A percentile compares a stretch with the other conserved stretches of the same genome.
Evolutionary conservation across 1,284 basidiomycete genomes (phyloP).

Genomic region (Rhodotorula mucilaginosa): DNA sequence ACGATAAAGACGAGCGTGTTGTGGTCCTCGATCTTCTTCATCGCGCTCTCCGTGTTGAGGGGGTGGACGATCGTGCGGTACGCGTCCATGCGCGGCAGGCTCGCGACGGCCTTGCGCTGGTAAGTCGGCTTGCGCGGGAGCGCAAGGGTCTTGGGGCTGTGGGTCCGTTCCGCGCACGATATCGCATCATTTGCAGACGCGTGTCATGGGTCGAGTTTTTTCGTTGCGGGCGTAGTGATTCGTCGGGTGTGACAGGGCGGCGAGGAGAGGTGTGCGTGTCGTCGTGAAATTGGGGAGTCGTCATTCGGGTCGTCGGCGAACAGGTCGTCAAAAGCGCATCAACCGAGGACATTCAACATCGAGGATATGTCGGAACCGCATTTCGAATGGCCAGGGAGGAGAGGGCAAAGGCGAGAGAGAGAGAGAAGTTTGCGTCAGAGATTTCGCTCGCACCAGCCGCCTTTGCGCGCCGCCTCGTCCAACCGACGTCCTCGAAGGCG

Average conservation of each 20-base stretch:
- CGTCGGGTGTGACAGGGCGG: neutral
- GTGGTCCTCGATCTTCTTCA: constrained; percentile 99
- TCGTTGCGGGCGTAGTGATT: neutral
- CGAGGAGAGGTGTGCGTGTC: neutral
- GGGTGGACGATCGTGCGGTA: constrained; percentile 86
- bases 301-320: no score
- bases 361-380: neutral
- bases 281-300: no score
- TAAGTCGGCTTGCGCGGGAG: constrained; percentile 84
- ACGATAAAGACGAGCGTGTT: constrained; percentile 99
- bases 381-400: neutral
- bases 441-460: neutral
- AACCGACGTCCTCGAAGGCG: no score
- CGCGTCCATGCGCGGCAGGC: constrained; percentile 96
- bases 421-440: neutral
- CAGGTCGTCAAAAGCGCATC: neutral
- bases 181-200: neutral
- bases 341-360: neutral
- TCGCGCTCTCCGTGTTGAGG: constrained; percentile 68
- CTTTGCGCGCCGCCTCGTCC: neutral
- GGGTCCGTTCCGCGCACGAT: constrained; percentile 9
- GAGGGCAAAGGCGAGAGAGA: neutral
- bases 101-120: constrained; percentile 88
- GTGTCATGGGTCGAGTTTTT: neutral
- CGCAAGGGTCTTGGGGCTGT: constrained; percentile 80